phyloP scores from a whole-genome alignment of 2,329 filamentous ascomycete species.

The Piedraia hortae region DNA sequence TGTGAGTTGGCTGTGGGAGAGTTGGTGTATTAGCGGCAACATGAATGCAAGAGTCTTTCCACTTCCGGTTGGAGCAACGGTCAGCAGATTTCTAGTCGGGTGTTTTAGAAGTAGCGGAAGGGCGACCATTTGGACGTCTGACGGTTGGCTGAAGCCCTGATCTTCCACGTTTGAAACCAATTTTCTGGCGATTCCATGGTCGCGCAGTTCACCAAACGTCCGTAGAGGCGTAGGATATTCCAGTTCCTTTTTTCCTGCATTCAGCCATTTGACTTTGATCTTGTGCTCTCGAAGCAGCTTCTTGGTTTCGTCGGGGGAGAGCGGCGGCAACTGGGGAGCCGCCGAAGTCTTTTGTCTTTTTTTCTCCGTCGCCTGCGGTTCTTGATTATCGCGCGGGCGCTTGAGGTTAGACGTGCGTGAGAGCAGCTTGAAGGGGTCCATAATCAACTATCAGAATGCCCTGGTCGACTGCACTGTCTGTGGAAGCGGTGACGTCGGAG shows the following conservation, averaged over 20 bases:
- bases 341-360: not conserved
- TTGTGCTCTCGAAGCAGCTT: slow-evolving; percentile 11
- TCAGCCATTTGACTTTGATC: slow-evolving; percentile 11
- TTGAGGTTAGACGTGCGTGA: slow-evolving; percentile 39
- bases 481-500: too few species aligned
- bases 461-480: too few species aligned
- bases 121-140: slow-evolving; percentile 74
- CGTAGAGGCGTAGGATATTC: slow-evolving; percentile 49
- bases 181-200: slow-evolving; percentile 37
- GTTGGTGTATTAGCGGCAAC: slow-evolving; percentile 57
- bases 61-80: slow-evolving; percentile 80
- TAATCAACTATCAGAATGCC: too few species aligned
- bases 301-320: slow-evolving; percentile 6
- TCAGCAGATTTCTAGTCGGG: slow-evolving; percentile 41
- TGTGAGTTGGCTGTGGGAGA: slow-evolving; percentile 17
- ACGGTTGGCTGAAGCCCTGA: slow-evolving; percentile 72
- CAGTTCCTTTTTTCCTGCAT: slow-evolving; percentile 16
- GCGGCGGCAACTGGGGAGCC: not conserved
- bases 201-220: slow-evolving; percentile 45
- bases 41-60: slow-evolving; percentile 89
- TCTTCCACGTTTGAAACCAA: slow-evolving; percentile 51
- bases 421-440: slow-evolving; percentile 49
- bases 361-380: not conserved
- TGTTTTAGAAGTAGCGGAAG: slow-evolving; percentile 45
- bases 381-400: slow-evolving; percentile 11